Evolutionary conservation across 202 grass and related monocot genomes (phyloP), one percentile per base, ranked within the genome.

Genomic region (Carex arenaria): DNA sequence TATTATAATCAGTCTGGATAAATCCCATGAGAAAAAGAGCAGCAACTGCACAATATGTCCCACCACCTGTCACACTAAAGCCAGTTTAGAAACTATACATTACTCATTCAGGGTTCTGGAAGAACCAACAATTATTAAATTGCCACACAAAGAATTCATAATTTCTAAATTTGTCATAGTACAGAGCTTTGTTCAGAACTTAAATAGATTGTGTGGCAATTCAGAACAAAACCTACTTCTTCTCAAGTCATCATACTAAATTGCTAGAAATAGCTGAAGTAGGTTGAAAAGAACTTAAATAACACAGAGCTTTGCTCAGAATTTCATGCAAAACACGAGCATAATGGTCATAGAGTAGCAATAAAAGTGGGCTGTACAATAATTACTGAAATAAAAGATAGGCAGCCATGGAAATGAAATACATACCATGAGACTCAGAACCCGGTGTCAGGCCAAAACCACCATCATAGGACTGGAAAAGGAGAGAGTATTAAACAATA

Each of bases 361-460:
- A 15, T n/a, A 12, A 34, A 78, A 18, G 5, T 3, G 10, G 17
- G 8, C 2, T 56, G 28, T 56, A 57, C 53, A 56, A 78, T 32
- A 57, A 54, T 31, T 49, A 82, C 36, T 8, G 18, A 63, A 3
- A 36, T 36, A 36, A 61, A 72, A 84, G 20, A 43, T 2, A 9
- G 4, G 3, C 45, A 67, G 53, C 20, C 31, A 42, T 23, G 45
- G 8, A 75, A 87, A 56, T 47, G 51, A 66, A 70, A 45, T 84
- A 23, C 84, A 84, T 93, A 98, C 93, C 95, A 90, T 98, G 95
- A 90, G 95, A 95, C 84, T 98, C 95, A 38, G 88, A 93, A 88
- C 91, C 89, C 31, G 95, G 95, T 86, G 85, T 89, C 67, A 98
- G 87, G 81, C 95, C 93, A 86, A 98, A 98, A 71, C 93, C 95